Base-by-base conservation (phyloP, 179 eudicot species). In the Monotropa hypopitys region DNA sequence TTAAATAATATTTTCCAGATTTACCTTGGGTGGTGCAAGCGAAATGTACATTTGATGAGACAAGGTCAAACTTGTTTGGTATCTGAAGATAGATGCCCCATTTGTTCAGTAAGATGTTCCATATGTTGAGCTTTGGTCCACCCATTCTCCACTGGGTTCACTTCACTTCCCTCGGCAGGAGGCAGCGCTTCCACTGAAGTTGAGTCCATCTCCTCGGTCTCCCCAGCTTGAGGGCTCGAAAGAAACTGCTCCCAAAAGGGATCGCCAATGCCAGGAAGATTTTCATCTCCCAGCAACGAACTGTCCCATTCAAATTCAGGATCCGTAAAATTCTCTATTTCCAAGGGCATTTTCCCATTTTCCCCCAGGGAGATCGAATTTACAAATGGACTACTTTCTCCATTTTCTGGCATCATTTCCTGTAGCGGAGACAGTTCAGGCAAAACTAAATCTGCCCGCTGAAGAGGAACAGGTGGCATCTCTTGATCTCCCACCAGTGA, bases 71-170 rank as follows among this genome's bases (percentile, higher is more conserved):
- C 80, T 74, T 80, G 71, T 63, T 84, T 81, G 73, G 50, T 75
- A 59, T 90, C 86, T 4, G 94, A 86, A 40, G 84, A 77, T 12
- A 88, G 86, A 77, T 83, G 87, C 57, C 87, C 90, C 94, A 88
- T 90, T 83, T 88, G 89, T 78, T 85, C 88, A 0, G 97, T 90
- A 7, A 91, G 89, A 78, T 87, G 82, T 78, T 88, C 88, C 90
- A 91, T 49, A 70, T 80, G 74, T 83, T 87, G 85, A 76, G 80
- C 23, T 68, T 87, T 84, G 70, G 77, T 83, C 87, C 86, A 85
- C 51, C 87, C 89, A 57, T 84, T 91, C 61, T 78, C 90, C 67
- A 72, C 20, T 0, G 88, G 85, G 71, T 79, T 86, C 20, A 28
- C 85, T 77, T 85, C 89, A 65, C 56, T 66, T 77, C 72, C 88